These are phyloP conservation scores for Hanseniaspora lachancei DNA, from an alignment of 805 yeast genomes.

Conservation along the genomic window DNA sequence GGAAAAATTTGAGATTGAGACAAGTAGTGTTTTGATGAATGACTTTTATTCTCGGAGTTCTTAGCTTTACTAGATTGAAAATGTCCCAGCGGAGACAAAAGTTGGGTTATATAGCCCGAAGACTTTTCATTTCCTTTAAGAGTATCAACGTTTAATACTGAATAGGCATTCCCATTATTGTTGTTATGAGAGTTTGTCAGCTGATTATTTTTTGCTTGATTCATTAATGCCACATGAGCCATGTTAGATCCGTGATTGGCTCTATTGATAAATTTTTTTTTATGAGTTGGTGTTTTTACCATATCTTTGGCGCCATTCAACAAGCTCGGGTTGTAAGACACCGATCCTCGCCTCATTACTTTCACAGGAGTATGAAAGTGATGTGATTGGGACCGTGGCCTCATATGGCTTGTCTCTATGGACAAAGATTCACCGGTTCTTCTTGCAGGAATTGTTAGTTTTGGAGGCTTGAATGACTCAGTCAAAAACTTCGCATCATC, in stretches of 20 bases:
- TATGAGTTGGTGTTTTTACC: background rate
- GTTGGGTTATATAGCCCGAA: background rate
- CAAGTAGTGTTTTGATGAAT: constrained; percentile 1
- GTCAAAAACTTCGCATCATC: constrained; percentile 28
- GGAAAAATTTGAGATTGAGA: constrained; percentile 12
- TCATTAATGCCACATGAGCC: constrained; percentile 3
- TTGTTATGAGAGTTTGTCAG: background rate
- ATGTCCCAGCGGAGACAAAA: background rate
- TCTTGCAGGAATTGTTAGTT: constrained; percentile 71
- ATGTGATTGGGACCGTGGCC: constrained; percentile 6
- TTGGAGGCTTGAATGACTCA: constrained; percentile 43
- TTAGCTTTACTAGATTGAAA: background rate
- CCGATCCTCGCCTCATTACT: background rate
- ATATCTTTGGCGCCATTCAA: background rate
- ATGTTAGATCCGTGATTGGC: background rate
- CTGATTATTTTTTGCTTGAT: background rate
- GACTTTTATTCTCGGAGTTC: background rate
- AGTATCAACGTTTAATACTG: too few relatives aligned
- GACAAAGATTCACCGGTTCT: constrained; percentile 68
- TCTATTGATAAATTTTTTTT: background rate
- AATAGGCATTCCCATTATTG: background rate
- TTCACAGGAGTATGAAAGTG: constrained; percentile 1
- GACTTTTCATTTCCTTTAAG: background rate
- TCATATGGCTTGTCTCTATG: constrained; percentile 32
- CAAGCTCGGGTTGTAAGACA: background rate